phyloP scores from a whole-genome alignment of 768 basidiomycete species.

The Pleurotus sapidus region DNA sequence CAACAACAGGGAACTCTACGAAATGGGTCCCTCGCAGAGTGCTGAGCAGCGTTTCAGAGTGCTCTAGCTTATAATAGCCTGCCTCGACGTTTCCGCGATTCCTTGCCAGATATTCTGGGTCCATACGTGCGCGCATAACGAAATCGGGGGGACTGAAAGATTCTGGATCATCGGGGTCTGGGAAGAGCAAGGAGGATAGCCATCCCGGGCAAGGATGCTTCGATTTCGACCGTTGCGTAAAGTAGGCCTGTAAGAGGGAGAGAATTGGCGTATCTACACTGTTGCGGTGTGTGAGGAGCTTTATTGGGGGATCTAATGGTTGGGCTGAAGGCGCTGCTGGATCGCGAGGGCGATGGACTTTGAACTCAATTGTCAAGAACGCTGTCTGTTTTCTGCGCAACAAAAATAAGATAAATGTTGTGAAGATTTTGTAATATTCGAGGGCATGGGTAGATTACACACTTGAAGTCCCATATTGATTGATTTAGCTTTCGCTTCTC shows the following conservation, averaged over 20 bases:
- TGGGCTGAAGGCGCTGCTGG: conserved; percentile 37
- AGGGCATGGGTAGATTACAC: conserved; percentile 22
- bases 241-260: conserved; percentile 42
- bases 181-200: conserved; percentile 50
- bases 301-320: conserved; percentile 37
- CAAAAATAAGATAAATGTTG: too few species aligned
- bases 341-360: conserved; percentile 53
- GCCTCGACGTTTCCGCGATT: conserved; percentile 19
- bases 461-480: conserved; percentile 84
- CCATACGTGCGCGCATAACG: conserved; percentile 49
- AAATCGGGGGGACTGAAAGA: conserved; percentile 56
- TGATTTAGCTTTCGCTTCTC: conserved; percentile 73
- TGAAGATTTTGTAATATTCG: too few species aligned
- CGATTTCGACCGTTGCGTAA: conserved; percentile 34
- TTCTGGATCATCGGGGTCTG: conserved; percentile 54
- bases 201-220: conserved; percentile 57
- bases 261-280: conserved; percentile 47
- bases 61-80: conserved; percentile 59
- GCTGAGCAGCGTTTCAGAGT: conserved; percentile 38
- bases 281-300: conserved; percentile 66
- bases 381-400: conserved; percentile 57
- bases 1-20: conserved; percentile 82
- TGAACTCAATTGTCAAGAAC: conserved; percentile 71
- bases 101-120: conserved; percentile 28
- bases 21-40: conserved; percentile 63